Evolutionary conservation across 2,329 filamentous ascomycete genomes (phyloP), one percentile per base, ranked within the genome.

Genomic region (Aspergillus bombycis): DNA sequence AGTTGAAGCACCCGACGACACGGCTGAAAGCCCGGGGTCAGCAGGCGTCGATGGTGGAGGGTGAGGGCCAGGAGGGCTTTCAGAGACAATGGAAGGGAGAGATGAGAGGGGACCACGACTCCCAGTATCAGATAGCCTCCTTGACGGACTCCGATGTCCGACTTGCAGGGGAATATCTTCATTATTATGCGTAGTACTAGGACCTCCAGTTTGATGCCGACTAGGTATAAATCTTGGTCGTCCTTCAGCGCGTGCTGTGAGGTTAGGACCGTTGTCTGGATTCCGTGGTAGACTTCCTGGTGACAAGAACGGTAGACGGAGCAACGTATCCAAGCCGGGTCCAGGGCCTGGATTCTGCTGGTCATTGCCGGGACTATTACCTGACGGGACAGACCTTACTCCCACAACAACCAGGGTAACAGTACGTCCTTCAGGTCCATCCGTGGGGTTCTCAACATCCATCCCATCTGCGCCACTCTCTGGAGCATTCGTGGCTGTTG

Each of bases 371-470:
- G 79, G 75, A 16, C 80, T 78, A 66, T 80, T 81, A 30, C 80
- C 80, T 23, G 86, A 83, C 36, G 85, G 87, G 62, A 90, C 88
- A 30, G 88, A 89, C 59, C 88, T 81, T 61, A 91, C 89, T 60
- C 89, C 89, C 46, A 91, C 88, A 58, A 91, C 88, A 50, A 91
- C 89, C 65, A 91, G 84, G 10, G 89, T 89, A 45, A 90, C 86
- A 76, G 88, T 89, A 26, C 88, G 82, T 54, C 85, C 85, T 61
- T 84, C 83, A 28, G 71, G 64, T 59, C 79, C 79, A 43, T 80
- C 79, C 52, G 77, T 63, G 66, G 73, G 71, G 26, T 77, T 78
- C 53, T 82, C 80, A 54, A 78, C 60, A 61, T 79, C 76, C 72
- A 79, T 78, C 55, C 75, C 72, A 65, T 79, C 76, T 7, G 65